phyloP scores from a whole-genome alignment of 2,329 filamentous ascomycete genomes.

The Pseudogymnoascus sp. region DNA sequence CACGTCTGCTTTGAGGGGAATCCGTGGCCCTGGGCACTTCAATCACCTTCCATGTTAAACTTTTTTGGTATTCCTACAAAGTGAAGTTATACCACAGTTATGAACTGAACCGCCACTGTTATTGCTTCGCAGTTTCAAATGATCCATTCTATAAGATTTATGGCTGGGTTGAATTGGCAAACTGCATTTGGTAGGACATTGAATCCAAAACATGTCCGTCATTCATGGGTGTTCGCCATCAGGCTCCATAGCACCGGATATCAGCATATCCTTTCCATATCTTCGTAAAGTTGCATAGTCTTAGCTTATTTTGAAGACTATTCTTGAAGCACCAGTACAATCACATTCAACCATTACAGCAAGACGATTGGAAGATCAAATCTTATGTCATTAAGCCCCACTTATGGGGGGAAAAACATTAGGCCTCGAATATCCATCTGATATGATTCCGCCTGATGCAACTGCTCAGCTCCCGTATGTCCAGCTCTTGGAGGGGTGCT shows the following conservation, averaged over 20 bases:
- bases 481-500: not conserved
- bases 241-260: not conserved
- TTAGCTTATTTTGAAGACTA: not conserved
- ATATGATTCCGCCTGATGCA: not conserved
- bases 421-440: not conserved
- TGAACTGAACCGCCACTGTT: not conserved
- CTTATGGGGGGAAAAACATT: not conserved
- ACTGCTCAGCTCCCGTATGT: not conserved
- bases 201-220: not conserved
- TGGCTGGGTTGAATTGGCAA: not conserved
- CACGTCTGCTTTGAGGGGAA: not conserved
- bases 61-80: not conserved
- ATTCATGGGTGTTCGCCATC: not conserved
- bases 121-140: not conserved
- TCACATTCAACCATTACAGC: not conserved
- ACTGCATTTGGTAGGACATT: not conserved
- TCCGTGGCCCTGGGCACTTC: not conserved
- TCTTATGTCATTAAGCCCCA: not conserved
- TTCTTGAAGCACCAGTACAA: not conserved
- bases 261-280: not conserved
- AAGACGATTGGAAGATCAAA: not conserved
- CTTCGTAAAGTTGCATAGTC: not conserved
- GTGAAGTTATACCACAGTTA: not conserved
- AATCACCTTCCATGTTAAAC: not conserved
- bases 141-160: not conserved